These are phyloP conservation scores for Carex arenaria DNA, from an alignment of 202 grass and related monocot species.

Conservation along the genomic window DNA sequence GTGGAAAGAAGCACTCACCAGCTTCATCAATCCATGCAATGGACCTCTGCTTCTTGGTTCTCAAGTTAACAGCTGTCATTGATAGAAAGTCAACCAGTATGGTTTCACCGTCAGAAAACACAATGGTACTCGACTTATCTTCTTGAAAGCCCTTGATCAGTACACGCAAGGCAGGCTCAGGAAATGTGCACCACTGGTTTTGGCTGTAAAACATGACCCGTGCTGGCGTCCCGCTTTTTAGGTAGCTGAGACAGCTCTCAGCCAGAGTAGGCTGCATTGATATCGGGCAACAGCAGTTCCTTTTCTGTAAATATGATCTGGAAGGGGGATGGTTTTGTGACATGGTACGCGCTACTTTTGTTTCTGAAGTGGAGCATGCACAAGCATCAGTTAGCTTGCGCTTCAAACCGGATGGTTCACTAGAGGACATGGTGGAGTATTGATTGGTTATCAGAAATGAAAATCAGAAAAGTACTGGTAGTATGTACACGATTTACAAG, in stretches of 20 bases:
- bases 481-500: constrained; percentile 49
- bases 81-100: constrained; percentile 77
- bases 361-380: constrained; percentile 33
- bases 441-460: constrained; percentile 26
- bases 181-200: constrained; percentile 56
- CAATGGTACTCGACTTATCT: constrained; percentile 46
- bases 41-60: constrained; percentile 60
- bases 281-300: constrained; percentile 33
- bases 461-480: constrained; percentile 32
- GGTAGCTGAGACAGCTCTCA: constrained; percentile 62
- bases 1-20: constrained; percentile 66
- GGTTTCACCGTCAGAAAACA: constrained; percentile 47
- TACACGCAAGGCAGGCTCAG: constrained; percentile 48
- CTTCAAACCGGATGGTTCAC: constrained; percentile 48
- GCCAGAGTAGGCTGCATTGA: constrained; percentile 47
- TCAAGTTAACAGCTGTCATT: constrained; percentile 67
- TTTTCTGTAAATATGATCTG: constrained; percentile 42
- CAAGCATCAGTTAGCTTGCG: constrained; percentile 52
- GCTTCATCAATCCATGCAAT: constrained; percentile 82
- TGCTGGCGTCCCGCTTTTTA: constrained; percentile 50
- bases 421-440: constrained; percentile 32
- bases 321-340: constrained; percentile 33
- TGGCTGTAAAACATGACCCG: constrained; percentile 61
- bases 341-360: constrained; percentile 33
- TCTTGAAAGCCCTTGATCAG: constrained; percentile 59